A percentile compares a stretch with the other conserved stretches of the same genome.
Evolutionary conservation across 257 asterid species (phyloP).

Genomic region (Jacaranda copaia): DNA sequence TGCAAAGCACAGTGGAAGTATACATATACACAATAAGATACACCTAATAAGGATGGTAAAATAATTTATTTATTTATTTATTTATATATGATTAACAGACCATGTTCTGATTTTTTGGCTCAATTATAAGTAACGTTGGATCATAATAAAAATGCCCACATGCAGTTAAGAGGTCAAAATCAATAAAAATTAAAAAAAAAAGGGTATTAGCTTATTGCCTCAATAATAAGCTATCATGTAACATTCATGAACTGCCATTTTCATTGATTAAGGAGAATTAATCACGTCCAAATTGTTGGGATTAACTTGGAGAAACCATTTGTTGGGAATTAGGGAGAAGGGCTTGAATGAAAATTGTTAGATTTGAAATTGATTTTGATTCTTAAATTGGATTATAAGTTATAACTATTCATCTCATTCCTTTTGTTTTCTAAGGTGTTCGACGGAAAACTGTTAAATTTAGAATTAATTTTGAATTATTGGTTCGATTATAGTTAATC

Average conservation of each 20-base stretch:
- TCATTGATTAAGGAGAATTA: neutral
- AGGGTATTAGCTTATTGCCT: neutral
- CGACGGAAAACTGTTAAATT: neutral
- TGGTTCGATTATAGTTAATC: neutral
- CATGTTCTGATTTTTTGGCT: conserved; percentile 40
- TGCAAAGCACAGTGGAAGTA: conserved; percentile 11
- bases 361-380: neutral
- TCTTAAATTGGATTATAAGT: neutral
- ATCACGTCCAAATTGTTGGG: neutral
- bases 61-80: conserved; percentile 15
- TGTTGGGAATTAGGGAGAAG: neutral
- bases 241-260: conserved; percentile 7
- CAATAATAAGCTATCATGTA: conserved; percentile 15
- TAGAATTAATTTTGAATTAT: neutral
- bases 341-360: neutral
- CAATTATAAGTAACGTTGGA: conserved; percentile 37
- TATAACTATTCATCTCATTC: neutral
- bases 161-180: conserved; percentile 46
- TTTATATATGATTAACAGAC: conserved; percentile 17
- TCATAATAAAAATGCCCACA: conserved; percentile 33
- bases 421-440: no score
- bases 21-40: conserved; percentile 29
- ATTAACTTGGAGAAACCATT: neutral
- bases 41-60: conserved; percentile 47
- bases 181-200: conserved; percentile 2